phyloP scores from a whole-genome alignment of 1,139 yeast genomes.

The Candida frijolesensis region DNA sequence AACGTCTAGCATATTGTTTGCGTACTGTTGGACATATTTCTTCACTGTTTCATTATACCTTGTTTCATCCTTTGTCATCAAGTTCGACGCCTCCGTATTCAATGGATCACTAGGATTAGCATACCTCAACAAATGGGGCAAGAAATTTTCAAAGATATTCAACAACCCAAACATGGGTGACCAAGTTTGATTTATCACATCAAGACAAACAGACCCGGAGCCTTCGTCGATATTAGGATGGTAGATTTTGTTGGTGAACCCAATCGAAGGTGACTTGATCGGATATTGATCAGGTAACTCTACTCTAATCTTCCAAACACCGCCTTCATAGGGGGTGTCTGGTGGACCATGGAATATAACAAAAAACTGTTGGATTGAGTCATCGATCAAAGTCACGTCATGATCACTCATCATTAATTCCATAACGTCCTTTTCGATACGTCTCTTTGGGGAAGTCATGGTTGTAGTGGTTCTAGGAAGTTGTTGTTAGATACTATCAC shows the following conservation, averaged over 20 bases:
- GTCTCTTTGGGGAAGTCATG: conserved; percentile 78
- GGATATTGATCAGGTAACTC: conserved; percentile 97
- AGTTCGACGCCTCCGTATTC: conserved; percentile 86
- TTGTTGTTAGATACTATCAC: too few relatives aligned
- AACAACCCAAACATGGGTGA: conserved; percentile 94
- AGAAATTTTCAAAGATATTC: conserved; percentile 88
- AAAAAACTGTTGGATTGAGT: conserved; percentile 87
- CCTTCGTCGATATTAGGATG: conserved; percentile 93
- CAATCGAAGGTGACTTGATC: conserved; percentile 92
- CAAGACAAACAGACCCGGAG: conserved; percentile 93
- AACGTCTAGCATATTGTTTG: conserved; percentile 37
- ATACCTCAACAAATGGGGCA: conserved; percentile 88
- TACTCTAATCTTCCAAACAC: conserved; percentile 89
- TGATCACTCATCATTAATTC: conserved; percentile 95
- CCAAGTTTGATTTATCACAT: conserved; percentile 98
- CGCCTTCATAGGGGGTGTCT: conserved; percentile 89
- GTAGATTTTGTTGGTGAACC: conserved; percentile 86
- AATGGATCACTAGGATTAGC: conserved; percentile 96
- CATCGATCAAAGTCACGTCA: conserved; percentile 82
- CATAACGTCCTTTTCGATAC: conserved; percentile 97
- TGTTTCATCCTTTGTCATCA: conserved; percentile 71
- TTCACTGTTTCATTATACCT: conserved; percentile 71
- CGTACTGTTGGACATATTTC: conserved; percentile 74
- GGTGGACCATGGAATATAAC: conserved; percentile 87
- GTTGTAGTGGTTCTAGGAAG: neutral